Evolutionary conservation across 2,329 filamentous ascomycete species (phyloP).

Genomic region (Pseudopyricularia cyperi): DNA sequence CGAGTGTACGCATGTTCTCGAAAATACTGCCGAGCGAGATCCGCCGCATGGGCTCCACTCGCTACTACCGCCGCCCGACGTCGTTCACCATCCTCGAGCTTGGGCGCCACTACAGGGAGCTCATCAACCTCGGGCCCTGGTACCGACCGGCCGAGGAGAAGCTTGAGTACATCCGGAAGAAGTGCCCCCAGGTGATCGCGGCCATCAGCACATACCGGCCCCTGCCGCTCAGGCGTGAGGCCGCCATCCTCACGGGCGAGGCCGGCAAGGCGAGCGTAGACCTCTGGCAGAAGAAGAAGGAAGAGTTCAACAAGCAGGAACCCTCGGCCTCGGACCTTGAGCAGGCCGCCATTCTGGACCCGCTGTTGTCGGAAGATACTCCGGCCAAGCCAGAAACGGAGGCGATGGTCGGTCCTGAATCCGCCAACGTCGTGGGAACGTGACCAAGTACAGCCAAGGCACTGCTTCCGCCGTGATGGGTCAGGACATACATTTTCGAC

Average conservation of each 20-base stretch:
- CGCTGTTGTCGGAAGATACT: background rate
- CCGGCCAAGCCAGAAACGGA: background rate
- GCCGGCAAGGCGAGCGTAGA: background rate
- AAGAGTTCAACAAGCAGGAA: background rate
- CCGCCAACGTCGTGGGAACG: too few relatives aligned
- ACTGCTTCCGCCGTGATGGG: too few relatives aligned
- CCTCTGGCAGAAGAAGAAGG: background rate
- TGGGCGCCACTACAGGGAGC: constrained; percentile 34
- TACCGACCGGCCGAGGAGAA: constrained; percentile 28
- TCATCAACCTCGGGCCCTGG: constrained; percentile 35
- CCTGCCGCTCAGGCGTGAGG: background rate
- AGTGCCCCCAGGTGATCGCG: background rate
- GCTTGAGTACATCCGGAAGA: constrained; percentile 8
- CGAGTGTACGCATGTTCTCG: constrained; percentile 8
- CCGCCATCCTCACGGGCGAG: background rate
- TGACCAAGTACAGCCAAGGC: too few relatives aligned
- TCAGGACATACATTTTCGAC: too few relatives aligned
- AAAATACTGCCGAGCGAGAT: constrained; percentile 22
- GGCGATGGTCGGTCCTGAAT: background rate
- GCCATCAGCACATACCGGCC: background rate
- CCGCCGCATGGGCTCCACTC: constrained; percentile 23
- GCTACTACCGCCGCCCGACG: constrained; percentile 23
- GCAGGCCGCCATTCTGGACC: background rate
- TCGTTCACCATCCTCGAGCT: constrained; percentile 33
- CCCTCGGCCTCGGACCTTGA: background rate